Conservation (phyloP, 1,139 yeast genomes). For the Hyphopichia fennica region DNA sequence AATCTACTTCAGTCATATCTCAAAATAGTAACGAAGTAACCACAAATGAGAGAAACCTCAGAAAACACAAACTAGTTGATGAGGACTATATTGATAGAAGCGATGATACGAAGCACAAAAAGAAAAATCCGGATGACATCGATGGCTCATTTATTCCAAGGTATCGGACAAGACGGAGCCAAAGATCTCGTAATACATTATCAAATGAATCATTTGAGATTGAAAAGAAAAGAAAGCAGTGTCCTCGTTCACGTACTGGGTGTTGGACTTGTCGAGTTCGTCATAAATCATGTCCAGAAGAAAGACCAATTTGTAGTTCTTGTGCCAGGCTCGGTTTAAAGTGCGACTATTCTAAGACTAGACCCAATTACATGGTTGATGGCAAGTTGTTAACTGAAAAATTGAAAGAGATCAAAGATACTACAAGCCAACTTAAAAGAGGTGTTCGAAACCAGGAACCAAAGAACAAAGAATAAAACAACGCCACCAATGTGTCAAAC, state of each 20-base stretch:
- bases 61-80: too few species aligned
- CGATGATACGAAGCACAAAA: not conserved
- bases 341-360: slow-evolving; percentile 52
- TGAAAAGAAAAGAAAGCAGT: slow-evolving; percentile 13
- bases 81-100: too few species aligned
- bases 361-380: slow-evolving; percentile 58
- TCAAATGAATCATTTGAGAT: not conserved
- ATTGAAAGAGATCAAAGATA: slow-evolving; percentile 48
- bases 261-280: slow-evolving; percentile 73
- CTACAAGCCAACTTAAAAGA: slow-evolving; percentile 20
- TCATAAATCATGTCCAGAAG: slow-evolving; percentile 65
- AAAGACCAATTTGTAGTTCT: slow-evolving; percentile 55
- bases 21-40: too few species aligned
- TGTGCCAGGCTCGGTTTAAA: slow-evolving; percentile 50
- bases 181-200: not conserved
- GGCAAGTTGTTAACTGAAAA: slow-evolving; percentile 38
- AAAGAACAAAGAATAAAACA: not conserved
- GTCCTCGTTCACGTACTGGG: slow-evolving; percentile 54
- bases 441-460: not conserved
- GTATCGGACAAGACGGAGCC: not conserved
- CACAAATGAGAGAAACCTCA: too few species aligned
- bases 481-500: not conserved
- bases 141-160: not conserved
- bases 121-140: too few species aligned
- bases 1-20: too few species aligned